Conservation (phyloP, 192 early-diverging fungal genomes). For the Backusella psychrophila region DNA sequence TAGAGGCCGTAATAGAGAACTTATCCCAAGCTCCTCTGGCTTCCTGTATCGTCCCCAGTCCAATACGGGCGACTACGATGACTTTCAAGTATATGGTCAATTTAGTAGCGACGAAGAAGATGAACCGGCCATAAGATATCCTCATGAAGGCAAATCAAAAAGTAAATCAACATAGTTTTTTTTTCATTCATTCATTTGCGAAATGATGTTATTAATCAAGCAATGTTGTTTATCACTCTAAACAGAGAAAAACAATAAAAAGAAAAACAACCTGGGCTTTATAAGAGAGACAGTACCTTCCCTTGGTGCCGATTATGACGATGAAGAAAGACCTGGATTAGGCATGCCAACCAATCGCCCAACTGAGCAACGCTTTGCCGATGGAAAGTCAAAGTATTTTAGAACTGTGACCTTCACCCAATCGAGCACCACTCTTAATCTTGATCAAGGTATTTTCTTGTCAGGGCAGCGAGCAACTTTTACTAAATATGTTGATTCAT, state of each 20-base stretch:
- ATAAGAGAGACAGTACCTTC: constrained; percentile 2
- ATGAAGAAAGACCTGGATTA: constrained; percentile 5
- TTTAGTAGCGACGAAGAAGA: constrained; percentile 17
- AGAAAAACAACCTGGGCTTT: not conserved
- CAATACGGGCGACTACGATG: constrained; percentile 6
- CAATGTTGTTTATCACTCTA: not conserved
- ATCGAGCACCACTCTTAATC: not conserved
- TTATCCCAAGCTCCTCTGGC: constrained; percentile 15
- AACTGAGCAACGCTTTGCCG: not conserved
- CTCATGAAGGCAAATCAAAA: not conserved
- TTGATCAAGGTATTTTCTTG: not conserved
- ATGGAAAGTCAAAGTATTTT: constrained; percentile 10
- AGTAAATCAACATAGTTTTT: not conserved
- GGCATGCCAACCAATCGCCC: not conserved
- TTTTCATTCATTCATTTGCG: not conserved
- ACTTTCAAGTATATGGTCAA: constrained; percentile 24
- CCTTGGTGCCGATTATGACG: not conserved
- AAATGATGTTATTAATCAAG: not conserved
- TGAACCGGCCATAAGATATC: not conserved
- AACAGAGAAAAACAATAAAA: not conserved
- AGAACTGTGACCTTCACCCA: not conserved
- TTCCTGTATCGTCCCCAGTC: constrained; percentile 8
- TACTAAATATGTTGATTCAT: not conserved
- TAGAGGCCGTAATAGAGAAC: constrained; percentile 9
- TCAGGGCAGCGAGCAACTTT: not conserved